phyloP scores from a whole-genome alignment of 169 alveolate genomes.

The Eimeria mitis region DNA sequence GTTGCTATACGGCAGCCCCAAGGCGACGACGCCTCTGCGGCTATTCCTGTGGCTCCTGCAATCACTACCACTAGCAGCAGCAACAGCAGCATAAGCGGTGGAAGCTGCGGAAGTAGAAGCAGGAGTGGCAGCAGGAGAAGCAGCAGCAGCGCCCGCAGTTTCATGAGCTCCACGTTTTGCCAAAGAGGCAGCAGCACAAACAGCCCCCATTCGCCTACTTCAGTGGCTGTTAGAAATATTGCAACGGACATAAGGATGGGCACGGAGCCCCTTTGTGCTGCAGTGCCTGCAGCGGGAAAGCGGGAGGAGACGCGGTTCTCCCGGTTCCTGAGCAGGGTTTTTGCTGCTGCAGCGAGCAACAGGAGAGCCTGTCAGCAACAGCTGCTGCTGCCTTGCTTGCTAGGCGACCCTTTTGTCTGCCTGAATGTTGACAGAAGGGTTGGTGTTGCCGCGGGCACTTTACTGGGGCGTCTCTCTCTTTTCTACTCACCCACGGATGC shows the following conservation, averaged over 20 bases:
- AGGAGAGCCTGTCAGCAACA: constrained; percentile 24
- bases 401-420: constrained; percentile 73
- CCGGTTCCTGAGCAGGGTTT: not conserved
- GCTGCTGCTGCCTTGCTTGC: constrained; percentile 63
- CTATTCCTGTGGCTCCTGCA: constrained; percentile 23
- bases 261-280: not conserved
- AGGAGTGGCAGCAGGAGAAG: not conserved
- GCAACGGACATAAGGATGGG: constrained; percentile 33
- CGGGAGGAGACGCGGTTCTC: constrained; percentile 1
- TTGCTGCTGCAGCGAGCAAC: constrained; percentile 17
- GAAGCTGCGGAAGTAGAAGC: not conserved
- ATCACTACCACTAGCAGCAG: constrained; percentile 11
- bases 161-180: not conserved
- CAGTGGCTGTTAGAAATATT: not conserved
- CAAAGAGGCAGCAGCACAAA: constrained; percentile 37
- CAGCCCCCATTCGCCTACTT: constrained; percentile 6
- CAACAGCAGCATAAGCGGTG: not conserved
- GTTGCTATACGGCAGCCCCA: constrained; percentile 16
- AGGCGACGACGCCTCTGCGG: constrained; percentile 70
- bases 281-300: not conserved
- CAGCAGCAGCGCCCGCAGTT: constrained; percentile 7
- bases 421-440: constrained; percentile 44
- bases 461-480: constrained; percentile 73
- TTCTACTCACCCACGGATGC: constrained; percentile 27
- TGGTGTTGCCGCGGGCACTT: constrained; percentile 79